phyloP scores from a whole-genome alignment of 352 stramenopile genomes.

The Globisporangium recalcitrans region DNA sequence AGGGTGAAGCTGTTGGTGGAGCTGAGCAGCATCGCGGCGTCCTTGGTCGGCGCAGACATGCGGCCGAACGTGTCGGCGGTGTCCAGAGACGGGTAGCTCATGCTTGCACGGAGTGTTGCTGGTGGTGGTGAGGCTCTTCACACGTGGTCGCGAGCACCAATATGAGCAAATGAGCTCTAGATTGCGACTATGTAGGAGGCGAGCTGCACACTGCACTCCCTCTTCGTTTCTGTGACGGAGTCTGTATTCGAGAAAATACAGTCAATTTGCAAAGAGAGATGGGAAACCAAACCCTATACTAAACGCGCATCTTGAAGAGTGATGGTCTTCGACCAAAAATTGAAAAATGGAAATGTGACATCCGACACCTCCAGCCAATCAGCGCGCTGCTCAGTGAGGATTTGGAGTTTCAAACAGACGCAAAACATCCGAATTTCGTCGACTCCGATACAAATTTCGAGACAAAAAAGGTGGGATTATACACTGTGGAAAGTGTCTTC shows the following conservation, averaged over 20 bases:
- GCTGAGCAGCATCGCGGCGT: not conserved
- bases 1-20: not conserved
- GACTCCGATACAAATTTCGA: not conserved
- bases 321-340: not conserved
- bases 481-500: too few species aligned
- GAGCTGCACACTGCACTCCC: too few species aligned
- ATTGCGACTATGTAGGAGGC: not conserved
- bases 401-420: not conserved
- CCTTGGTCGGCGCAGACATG: not conserved
- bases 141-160: conserved; percentile 1
- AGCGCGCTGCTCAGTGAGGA: not conserved
- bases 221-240: too few species aligned
- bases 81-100: conserved; percentile 6
- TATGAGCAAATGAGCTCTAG: conserved; percentile 1
- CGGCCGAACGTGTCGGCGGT: not conserved
- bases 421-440: not conserved
- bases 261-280: not conserved
- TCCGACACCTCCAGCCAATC: not conserved
- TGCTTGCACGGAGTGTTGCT: not conserved
- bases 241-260: too few species aligned
- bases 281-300: not conserved
- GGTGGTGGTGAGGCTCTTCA: not conserved
- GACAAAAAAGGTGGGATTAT: too few species aligned
- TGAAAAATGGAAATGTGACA: not conserved
- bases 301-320: not conserved